Conservation (phyloP, 2,329 filamentous ascomycete genomes). For the Diaporthe sp. region DNA sequence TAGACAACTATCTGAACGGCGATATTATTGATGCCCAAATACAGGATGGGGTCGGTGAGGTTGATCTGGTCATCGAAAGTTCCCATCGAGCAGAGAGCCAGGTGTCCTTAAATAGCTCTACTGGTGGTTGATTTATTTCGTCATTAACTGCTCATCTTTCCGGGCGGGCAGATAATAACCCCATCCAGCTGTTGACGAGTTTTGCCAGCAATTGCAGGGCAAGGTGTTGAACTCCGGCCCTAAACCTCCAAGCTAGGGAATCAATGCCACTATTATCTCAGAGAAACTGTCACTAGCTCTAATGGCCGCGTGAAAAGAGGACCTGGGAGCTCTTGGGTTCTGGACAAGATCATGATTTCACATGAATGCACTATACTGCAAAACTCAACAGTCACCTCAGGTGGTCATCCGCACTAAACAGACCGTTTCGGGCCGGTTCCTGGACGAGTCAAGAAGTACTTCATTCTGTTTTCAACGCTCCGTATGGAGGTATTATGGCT, state of each 20-base stretch:
- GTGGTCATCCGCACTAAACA: not conserved
- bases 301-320: not conserved
- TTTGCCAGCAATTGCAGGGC: not conserved
- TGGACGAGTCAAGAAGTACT: not conserved
- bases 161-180: too few relatives aligned
- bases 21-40: not conserved
- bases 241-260: not conserved
- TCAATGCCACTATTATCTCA: constrained; percentile 3
- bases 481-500: not conserved
- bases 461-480: not conserved
- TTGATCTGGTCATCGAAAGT: not conserved
- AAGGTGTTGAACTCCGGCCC: not conserved
- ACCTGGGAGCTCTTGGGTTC: not conserved
- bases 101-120: not conserved
- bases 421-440: not conserved
- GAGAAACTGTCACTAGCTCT: not conserved
- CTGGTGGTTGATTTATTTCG: not conserved
- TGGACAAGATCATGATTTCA: not conserved
- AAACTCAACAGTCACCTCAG: not conserved
- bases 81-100: not conserved
- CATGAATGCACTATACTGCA: not conserved
- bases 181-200: not conserved
- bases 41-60: too few relatives aligned
- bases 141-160: not conserved
- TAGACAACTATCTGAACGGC: not conserved